These are phyloP conservation scores for Margaritispora aquatica DNA, from an alignment of 495 filamentous ascomycete genomes.

Conservation along the genomic window DNA sequence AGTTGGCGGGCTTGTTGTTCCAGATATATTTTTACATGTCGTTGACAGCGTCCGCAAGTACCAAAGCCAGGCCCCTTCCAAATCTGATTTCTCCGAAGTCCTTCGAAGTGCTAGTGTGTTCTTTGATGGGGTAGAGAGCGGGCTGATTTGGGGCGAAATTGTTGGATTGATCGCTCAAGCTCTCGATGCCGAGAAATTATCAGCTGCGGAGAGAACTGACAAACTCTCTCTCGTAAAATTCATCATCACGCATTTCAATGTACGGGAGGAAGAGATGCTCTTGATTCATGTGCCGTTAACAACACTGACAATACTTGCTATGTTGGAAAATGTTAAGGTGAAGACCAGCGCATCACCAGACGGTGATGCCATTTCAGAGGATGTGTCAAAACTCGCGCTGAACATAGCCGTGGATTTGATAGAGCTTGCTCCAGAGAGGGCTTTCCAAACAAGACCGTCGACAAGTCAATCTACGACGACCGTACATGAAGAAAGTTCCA, in stretches of 20 bases:
- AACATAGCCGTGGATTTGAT: constrained; percentile 48
- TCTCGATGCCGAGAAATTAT: constrained; percentile 39
- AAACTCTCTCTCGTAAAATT: constrained; percentile 73
- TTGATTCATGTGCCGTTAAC: constrained; percentile 74
- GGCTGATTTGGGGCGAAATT: constrained; percentile 85
- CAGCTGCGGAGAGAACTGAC: constrained; percentile 37
- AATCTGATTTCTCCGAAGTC: constrained; percentile 75
- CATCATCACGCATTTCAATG: constrained; percentile 81
- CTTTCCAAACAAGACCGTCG: constrained; percentile 46
- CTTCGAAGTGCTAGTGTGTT: constrained; percentile 88
- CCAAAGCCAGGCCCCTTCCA: constrained; percentile 48
- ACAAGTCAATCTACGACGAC: constrained; percentile 21
- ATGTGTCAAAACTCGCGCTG: constrained; percentile 35
- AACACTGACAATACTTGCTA: constrained; percentile 60
- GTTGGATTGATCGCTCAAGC: constrained; percentile 50
- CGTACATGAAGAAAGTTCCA: constrained; percentile 14
- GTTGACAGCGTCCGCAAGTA: constrained; percentile 70
- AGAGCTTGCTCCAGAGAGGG: constrained; percentile 63
- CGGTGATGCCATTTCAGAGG: constrained; percentile 5
- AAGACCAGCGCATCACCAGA: constrained; percentile 5
- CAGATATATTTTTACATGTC: constrained; percentile 81
- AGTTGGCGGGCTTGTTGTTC: constrained; percentile 82
- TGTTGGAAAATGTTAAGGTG: constrained; percentile 41
- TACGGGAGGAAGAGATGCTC: constrained; percentile 94
- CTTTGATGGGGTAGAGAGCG: constrained; percentile 94